These are phyloP conservation scores for Fusarium sp. DNA, from an alignment of 2,329 filamentous ascomycete species.

Conservation along the genomic window DNA sequence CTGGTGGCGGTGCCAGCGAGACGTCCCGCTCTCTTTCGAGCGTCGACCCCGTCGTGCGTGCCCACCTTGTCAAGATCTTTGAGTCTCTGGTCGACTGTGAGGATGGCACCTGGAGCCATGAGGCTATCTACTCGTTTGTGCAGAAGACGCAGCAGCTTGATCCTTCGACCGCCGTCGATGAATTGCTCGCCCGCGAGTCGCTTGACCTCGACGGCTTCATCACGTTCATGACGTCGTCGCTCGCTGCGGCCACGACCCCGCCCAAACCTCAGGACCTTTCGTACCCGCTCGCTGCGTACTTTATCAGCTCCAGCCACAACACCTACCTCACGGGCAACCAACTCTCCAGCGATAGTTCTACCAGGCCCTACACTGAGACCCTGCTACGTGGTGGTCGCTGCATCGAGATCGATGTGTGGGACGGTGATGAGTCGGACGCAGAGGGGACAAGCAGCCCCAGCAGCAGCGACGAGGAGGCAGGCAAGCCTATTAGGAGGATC, in stretches of 20 bases:
- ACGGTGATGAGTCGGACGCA: constrained; percentile 81
- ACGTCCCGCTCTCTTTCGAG: constrained; percentile 54
- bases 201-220: constrained; percentile 64
- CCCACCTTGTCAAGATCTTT: constrained; percentile 61
- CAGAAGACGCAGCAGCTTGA: constrained; percentile 58
- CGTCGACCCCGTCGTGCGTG: constrained; percentile 54
- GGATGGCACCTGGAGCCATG: constrained; percentile 57
- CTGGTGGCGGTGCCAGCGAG: constrained; percentile 61
- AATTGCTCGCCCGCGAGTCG: constrained; percentile 45
- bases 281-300: constrained; percentile 88
- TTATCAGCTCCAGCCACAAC: constrained; percentile 94
- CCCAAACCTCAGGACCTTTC: constrained; percentile 66
- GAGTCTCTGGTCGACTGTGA: constrained; percentile 54
- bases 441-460: constrained; percentile 59
- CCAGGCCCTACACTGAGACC: constrained; percentile 87
- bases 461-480: constrained; percentile 57
- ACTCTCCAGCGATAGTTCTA: constrained; percentile 86
- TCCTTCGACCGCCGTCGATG: constrained; percentile 43
- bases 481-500: constrained; percentile 62
- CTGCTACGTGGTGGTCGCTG: constrained; percentile 88
- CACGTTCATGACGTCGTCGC: constrained; percentile 66
- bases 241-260: constrained; percentile 57
- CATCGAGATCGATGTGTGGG: constrained; percentile 96
- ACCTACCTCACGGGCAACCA: constrained; percentile 93
- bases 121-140: constrained; percentile 60